These are phyloP conservation scores for Lycium barbarum DNA, from an alignment of 257 asterid genomes.

Conservation along the genomic window DNA sequence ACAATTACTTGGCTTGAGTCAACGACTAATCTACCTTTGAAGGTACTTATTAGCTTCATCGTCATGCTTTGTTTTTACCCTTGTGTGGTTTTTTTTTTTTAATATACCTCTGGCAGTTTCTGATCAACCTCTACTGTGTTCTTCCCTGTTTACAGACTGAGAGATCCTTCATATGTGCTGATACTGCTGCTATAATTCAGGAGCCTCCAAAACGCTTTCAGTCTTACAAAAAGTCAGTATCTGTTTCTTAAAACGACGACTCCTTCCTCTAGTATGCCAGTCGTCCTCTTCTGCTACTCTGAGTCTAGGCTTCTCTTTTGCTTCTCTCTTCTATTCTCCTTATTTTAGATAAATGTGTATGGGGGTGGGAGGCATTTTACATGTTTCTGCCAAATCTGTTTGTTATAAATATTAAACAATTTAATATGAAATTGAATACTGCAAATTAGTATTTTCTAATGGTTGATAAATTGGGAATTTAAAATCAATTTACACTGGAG, in stretches of 20 bases:
- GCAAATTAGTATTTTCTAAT: not conserved
- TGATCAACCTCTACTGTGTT: not conserved
- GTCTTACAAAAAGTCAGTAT: slow-evolving; percentile 72
- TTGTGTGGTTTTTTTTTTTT: not conserved
- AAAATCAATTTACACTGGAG: not conserved
- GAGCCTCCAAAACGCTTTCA: slow-evolving; percentile 75
- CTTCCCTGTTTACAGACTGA: slow-evolving; percentile 63
- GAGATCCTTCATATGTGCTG: slow-evolving; percentile 83
- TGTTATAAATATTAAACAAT: not conserved
- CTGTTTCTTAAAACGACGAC: slow-evolving; percentile 7
- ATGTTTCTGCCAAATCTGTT: not conserved
- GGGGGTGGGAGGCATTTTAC: not conserved
- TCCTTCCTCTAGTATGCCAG: not conserved
- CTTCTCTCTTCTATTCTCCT: not conserved
- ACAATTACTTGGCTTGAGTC: slow-evolving; percentile 93
- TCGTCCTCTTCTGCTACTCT: not conserved
- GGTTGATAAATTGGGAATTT: not conserved
- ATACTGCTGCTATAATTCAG: slow-evolving; percentile 90
- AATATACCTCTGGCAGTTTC: not conserved
- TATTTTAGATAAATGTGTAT: not conserved
- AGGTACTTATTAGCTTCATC: slow-evolving; percentile 48
- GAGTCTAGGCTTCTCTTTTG: not conserved
- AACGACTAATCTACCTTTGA: slow-evolving; percentile 79
- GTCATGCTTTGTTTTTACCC: not conserved
- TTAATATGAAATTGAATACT: not conserved